Evolutionary conservation across 75 land plant species (phyloP).

Genomic region (Gnetum montanum): DNA sequence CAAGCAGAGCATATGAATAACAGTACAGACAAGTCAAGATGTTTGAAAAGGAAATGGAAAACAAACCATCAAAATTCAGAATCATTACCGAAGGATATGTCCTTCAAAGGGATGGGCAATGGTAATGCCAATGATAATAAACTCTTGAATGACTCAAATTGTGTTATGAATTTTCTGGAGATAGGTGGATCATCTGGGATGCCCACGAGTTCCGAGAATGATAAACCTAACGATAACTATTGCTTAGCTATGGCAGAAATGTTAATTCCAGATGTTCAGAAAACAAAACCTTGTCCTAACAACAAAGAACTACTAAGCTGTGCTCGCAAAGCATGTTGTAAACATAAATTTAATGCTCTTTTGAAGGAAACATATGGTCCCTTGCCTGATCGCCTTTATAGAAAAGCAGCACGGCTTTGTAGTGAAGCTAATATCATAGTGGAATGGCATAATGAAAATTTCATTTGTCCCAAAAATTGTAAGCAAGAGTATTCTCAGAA

Average conservation of each 20-base stretch:
- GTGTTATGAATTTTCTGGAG: neutral
- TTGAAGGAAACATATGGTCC: conserved; percentile 56
- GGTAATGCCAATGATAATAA: conserved; percentile 18
- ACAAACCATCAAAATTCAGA: conserved; percentile 17
- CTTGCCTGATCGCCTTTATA: conserved; percentile 42
- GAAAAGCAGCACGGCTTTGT: conserved; percentile 77
- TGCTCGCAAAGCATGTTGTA: conserved; percentile 77
- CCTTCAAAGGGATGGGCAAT: neutral
- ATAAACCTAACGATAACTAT: conserved; percentile 21
- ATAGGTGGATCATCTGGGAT: conserved; percentile 14
- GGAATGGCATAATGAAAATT: conserved; percentile 71
- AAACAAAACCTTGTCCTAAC: conserved; percentile 43
- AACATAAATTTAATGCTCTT: conserved; percentile 26
- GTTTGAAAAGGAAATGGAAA: conserved; percentile 17
- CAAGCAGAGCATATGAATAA: conserved; percentile 83
- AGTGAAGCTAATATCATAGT: conserved; percentile 65
- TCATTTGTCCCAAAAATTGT: conserved; percentile 74
- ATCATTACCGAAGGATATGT: conserved; percentile 18
- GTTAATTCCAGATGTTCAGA: conserved; percentile 32
- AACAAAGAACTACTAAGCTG: conserved; percentile 52
- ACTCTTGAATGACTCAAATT: conserved; percentile 13
- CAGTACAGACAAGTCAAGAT: conserved; percentile 8
- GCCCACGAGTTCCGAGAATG: conserved; percentile 15
- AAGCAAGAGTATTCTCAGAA: conserved; percentile 6
- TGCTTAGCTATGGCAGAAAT: conserved; percentile 37